Evolutionary conservation across 1,284 basidiomycete species (phyloP).

Genomic region (Fomitopsis pinicola): DNA sequence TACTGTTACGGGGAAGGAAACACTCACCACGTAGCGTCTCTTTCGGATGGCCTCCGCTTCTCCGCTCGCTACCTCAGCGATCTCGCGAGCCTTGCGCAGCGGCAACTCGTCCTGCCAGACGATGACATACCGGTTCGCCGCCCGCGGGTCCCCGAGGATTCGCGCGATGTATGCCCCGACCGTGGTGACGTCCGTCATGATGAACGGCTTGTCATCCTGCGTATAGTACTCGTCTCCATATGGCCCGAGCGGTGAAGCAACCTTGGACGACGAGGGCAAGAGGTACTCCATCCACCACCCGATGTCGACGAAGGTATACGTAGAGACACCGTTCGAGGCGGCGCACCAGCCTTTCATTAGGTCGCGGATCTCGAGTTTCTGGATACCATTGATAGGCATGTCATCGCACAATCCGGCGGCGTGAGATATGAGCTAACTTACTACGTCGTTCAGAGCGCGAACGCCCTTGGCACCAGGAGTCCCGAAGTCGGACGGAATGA

Average conservation of each 20-base stretch:
- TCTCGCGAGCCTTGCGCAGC: conserved; percentile 11
- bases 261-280: conserved; percentile 10
- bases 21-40: not conserved
- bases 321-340: not conserved
- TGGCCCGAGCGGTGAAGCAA: not conserved
- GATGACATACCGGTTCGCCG: conserved; percentile 23
- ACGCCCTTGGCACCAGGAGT: conserved; percentile 13
- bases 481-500: conserved; percentile 16
- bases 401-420: not conserved
- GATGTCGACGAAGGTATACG: conserved; percentile 23
- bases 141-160: conserved; percentile 22
- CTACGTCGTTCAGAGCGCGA: conserved; percentile 12
- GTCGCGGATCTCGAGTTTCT: conserved; percentile 20
- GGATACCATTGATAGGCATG: not conserved
- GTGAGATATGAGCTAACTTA: not conserved
- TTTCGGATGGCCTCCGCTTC: conserved; percentile 11
- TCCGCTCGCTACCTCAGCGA: conserved; percentile 13
- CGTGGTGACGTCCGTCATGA: conserved; percentile 14
- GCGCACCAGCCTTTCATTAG: conserved; percentile 14
- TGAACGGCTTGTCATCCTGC: conserved; percentile 9
- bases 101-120: conserved; percentile 24
- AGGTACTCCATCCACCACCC: conserved; percentile 24
- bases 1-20: not conserved
- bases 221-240: not conserved
- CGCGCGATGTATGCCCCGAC: conserved; percentile 19